Evolutionary conservation across 768 basidiomycete species (phyloP).

Genomic region (Hygrocybe punicea): DNA sequence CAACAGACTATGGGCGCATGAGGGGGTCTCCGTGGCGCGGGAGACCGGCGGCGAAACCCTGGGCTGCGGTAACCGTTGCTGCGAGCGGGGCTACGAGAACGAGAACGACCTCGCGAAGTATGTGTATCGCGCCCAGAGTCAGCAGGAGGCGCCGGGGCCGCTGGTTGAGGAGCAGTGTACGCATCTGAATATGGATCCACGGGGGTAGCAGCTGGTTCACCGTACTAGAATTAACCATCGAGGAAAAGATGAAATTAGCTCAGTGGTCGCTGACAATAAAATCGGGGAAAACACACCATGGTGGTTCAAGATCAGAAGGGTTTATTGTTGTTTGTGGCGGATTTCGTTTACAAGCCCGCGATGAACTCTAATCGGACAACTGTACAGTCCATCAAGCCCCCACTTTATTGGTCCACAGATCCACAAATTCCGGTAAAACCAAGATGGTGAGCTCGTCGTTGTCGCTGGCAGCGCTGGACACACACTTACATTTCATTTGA

Average conservation of each 20-base stretch:
- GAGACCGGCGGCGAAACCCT: conserved; percentile 51
- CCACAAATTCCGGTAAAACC: not conserved
- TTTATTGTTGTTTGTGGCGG: conserved; percentile 42
- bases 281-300: conserved; percentile 63
- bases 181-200: conserved; percentile 83
- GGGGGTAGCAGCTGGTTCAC: conserved; percentile 52
- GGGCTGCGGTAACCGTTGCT: conserved; percentile 57
- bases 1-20: conserved; percentile 72
- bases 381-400: conserved; percentile 6
- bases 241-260: conserved; percentile 8
- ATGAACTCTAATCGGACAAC: not conserved
- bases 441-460: conserved; percentile 76
- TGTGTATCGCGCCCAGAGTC: conserved; percentile 43
- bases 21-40: conserved; percentile 60
- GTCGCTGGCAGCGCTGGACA: conserved; percentile 21
- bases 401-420: not conserved
- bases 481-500: conserved; percentile 17
- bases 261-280: conserved; percentile 6
- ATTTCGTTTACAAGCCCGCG: conserved; percentile 19
- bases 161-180: conserved; percentile 62
- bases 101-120: conserved; percentile 63
- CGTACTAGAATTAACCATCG: conserved; percentile 49
- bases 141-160: conserved; percentile 47
- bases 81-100: conserved; percentile 65
- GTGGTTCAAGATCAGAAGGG: conserved; percentile 54